These are phyloP conservation scores for Nemania serpens DNA, from an alignment of 2,329 filamentous ascomycete genomes.

Conservation along the genomic window DNA sequence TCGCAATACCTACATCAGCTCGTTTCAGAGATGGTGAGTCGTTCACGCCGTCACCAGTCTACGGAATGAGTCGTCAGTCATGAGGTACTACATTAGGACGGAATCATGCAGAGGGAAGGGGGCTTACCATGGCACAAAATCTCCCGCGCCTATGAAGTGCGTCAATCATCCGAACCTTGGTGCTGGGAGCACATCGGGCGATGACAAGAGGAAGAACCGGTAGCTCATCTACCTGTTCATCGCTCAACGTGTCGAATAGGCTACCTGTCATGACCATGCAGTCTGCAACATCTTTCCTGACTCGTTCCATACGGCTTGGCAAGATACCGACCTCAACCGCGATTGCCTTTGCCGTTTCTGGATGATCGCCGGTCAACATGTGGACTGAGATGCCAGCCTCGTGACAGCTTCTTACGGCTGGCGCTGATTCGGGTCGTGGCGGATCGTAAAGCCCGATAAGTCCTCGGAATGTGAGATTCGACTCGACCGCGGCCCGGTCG, in stretches of 20 bases:
- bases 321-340: conserved; percentile 65
- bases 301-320: conserved; percentile 61
- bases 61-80: neutral
- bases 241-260: conserved; percentile 66
- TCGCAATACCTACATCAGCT: conserved; percentile 73
- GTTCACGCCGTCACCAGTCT: conserved; percentile 74
- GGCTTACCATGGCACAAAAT: conserved; percentile 66
- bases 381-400: conserved; percentile 67
- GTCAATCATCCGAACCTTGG: conserved; percentile 76
- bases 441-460: conserved; percentile 74
- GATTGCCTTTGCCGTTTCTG: conserved; percentile 65
- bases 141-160: conserved; percentile 68
- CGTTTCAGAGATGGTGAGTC: conserved; percentile 72
- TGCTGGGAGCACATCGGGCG: conserved; percentile 70
- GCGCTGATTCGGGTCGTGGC: conserved; percentile 68
- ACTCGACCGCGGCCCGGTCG: conserved; percentile 60
- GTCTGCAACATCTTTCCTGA: conserved; percentile 58
- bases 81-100: neutral
- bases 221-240: conserved; percentile 66
- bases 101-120: neutral
- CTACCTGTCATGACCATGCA: conserved; percentile 68
- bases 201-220: conserved; percentile 70
- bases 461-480: conserved; percentile 66
- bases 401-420: conserved; percentile 62
- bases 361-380: conserved; percentile 71